Conservation (phyloP, 805 yeast species). For the Candida insectorum region DNA sequence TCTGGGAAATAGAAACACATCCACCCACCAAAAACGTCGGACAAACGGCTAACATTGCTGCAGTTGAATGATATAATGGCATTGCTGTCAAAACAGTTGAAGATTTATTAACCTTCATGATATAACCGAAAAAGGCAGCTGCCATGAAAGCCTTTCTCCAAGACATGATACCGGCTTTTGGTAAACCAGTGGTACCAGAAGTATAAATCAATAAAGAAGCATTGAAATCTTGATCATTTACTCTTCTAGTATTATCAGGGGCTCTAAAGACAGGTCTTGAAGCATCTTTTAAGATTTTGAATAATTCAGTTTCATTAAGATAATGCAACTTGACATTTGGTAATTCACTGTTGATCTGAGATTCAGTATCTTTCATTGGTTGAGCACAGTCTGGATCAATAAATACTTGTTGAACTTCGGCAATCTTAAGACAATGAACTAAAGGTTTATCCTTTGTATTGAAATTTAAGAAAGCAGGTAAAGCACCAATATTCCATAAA, state of each 20-base stretch:
- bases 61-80: constrained; percentile 96
- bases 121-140: constrained; percentile 62
- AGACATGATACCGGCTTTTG: constrained; percentile 89
- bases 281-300: constrained; percentile 37
- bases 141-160: constrained; percentile 85
- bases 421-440: constrained; percentile 73
- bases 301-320: constrained; percentile 49
- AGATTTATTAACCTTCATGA: constrained; percentile 52
- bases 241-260: constrained; percentile 54
- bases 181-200: constrained; percentile 93
- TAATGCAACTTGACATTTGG: constrained; percentile 43
- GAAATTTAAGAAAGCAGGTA: constrained; percentile 83
- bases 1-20: constrained; percentile 71
- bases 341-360: constrained; percentile 29
- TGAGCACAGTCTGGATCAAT: constrained; percentile 68
- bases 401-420: constrained; percentile 61
- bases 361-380: constrained; percentile 50
- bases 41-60: constrained; percentile 79
- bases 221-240: constrained; percentile 52
- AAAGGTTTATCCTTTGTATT: constrained; percentile 72
- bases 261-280: constrained; percentile 52
- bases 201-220: constrained; percentile 79
- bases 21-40: constrained; percentile 67
- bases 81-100: constrained; percentile 80
- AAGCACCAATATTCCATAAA: constrained; percentile 86